A percentile compares a stretch with the other conserved stretches of the same genome.
phyloP scores from a whole-genome alignment of 257 asterid genomes.

The Datura wrightii region DNA sequence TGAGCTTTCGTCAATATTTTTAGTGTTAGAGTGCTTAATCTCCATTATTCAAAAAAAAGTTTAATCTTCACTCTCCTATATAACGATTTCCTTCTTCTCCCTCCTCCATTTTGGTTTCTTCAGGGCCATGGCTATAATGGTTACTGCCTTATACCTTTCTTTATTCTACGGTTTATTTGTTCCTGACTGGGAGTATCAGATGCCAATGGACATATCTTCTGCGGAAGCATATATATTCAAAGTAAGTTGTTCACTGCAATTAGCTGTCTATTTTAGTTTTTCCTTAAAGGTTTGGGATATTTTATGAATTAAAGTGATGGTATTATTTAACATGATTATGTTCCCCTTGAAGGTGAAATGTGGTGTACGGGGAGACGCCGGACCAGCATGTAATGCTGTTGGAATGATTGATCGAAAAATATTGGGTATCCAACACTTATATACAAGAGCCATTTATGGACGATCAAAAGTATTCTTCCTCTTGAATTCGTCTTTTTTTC shows the following conservation, averaged over 20 bases:
- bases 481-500: neutral
- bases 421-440: conserved; percentile 64
- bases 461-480: conserved; percentile 50
- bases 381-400: conserved; percentile 77
- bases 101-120: neutral
- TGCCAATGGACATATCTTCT: conserved; percentile 46
- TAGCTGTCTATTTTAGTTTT: neutral
- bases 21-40: conserved; percentile 10
- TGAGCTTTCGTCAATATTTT: neutral
- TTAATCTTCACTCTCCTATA: neutral
- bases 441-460: conserved; percentile 61
- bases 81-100: neutral
- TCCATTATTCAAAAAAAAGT: neutral
- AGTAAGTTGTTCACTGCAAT: conserved; percentile 42
- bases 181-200: conserved; percentile 64
- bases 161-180: conserved; percentile 61
- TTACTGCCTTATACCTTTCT: conserved; percentile 54
- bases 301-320: neutral
- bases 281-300: neutral
- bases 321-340: conserved; percentile 30
- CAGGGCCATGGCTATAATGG: conserved; percentile 56
- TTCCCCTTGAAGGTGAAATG: conserved; percentile 62
- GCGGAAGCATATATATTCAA: conserved; percentile 41
- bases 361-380: conserved; percentile 66
- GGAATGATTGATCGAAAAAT: conserved; percentile 74